Base-by-base conservation (phyloP, 257 asterid genomes). In the Solanum chmielewskii region DNA sequence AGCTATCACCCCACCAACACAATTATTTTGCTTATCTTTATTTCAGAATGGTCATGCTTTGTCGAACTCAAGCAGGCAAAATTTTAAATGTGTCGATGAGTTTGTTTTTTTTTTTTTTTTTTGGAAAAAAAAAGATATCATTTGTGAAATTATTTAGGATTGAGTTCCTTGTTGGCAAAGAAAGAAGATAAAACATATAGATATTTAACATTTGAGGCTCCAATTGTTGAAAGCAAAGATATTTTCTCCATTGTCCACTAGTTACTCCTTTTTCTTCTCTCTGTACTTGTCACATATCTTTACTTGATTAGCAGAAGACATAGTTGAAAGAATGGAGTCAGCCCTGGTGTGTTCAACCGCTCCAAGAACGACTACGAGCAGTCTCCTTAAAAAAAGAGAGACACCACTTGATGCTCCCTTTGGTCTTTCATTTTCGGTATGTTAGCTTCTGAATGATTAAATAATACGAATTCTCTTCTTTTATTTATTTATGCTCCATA, bases 391-490 rank as follows among this genome's bases (percentile, higher is more conserved):
- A 49, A 82, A 62, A 29, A 80, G 89, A 25, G 11, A 56, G 70
- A 47, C 31, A 52, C 89, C 83, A 59, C 21, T 62, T 80, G 42
- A 74, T 85, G 74, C 35, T 68, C 71, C 91, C 47, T 73, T 84
- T 60, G 85, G 45, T 20, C 90, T 88, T 84, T 85, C 88, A 49
- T 87, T 88, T 88, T 88, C 88, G 80, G 95, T 92, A 92, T 88
- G 93, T 89, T 18, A 44, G 25, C 16, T 21, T 42, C 23, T 39
- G 21, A 39, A 42, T 76, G 60, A 52, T 76, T 37, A 37, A 37
- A 37, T 37, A 47, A 16, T 37, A 37, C 39, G 7, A 33, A 16
- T 9, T 42, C 47, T 2, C 12, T 56, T 56, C 12, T 75, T n/a
- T 75, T 21, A 33, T 33, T 33, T 33, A 33, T 33, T 74, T 74